These are phyloP conservation scores for Trichoderma asperellum DNA, from an alignment of 2,329 filamentous ascomycete genomes.

Conservation along the genomic window DNA sequence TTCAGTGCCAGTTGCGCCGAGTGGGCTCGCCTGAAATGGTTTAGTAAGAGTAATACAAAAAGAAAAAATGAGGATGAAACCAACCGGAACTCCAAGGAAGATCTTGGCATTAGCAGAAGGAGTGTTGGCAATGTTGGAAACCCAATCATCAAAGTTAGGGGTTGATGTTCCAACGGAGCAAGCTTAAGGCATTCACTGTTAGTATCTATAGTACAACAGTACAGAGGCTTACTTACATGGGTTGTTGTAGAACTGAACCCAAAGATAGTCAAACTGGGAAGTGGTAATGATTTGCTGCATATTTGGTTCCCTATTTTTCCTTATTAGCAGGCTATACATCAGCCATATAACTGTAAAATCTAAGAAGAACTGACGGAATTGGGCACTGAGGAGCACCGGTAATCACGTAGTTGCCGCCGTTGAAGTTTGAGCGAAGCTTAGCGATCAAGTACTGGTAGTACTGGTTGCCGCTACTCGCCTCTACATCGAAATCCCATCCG, in stretches of 20 bases:
- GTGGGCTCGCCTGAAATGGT: constrained; percentile 26
- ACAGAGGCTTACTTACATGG: too few relatives aligned
- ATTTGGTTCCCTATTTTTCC: constrained; percentile 34
- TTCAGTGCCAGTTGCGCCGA: constrained; percentile 42
- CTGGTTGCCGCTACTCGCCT: constrained; percentile 30
- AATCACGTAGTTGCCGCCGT: constrained; percentile 46
- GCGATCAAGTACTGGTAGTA: constrained; percentile 33
- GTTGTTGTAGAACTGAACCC: constrained; percentile 56
- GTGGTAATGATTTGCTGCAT: constrained; percentile 48
- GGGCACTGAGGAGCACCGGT: constrained; percentile 52
- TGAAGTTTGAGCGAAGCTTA: constrained; percentile 34
- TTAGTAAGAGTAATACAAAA: too few relatives aligned
- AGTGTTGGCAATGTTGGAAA: constrained; percentile 34
- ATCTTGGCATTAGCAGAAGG: constrained; percentile 37
- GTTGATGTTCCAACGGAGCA: too few relatives aligned
- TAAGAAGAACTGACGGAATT: constrained; percentile 1
- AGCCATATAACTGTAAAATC: too few relatives aligned
- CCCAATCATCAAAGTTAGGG: constrained; percentile 37
- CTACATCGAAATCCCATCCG: constrained; percentile 36
- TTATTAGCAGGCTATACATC: too few relatives aligned
- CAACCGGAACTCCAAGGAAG: constrained; percentile 39
- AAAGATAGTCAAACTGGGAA: constrained; percentile 42
- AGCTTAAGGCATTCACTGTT: too few relatives aligned
- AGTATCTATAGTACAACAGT: too few relatives aligned
- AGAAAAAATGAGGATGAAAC: too few relatives aligned